Evolutionary conservation across 1,139 yeast genomes (phyloP).

Genomic region (Wickerhamomyces sp.): DNA sequence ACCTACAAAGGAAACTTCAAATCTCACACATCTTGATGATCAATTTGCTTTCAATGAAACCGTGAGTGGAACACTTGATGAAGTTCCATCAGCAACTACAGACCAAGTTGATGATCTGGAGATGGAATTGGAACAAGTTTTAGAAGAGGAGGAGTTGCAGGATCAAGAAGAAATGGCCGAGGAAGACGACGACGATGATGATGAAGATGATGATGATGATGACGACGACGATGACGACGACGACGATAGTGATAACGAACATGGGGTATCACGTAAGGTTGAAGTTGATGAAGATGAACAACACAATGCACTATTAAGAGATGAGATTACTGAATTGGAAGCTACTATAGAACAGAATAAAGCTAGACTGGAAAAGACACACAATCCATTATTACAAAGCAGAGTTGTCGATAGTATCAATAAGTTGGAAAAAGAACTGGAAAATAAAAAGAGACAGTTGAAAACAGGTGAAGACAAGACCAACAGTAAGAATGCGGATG

Average conservation of each 20-base stretch:
- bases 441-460: conserved; percentile 72
- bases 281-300: conserved; percentile 41
- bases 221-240: conserved; percentile 53
- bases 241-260: conserved; percentile 40
- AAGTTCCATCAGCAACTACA: conserved; percentile 12
- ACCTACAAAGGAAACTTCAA: conserved; percentile 4
- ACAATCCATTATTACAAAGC: conserved; percentile 83
- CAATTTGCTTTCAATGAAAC: neutral
- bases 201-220: conserved; percentile 49
- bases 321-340: conserved; percentile 82
- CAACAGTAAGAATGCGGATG: conserved; percentile 15
- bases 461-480: conserved; percentile 33
- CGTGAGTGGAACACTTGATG: conserved; percentile 19
- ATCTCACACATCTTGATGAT: conserved; percentile 1
- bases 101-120: conserved; percentile 32
- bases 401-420: conserved; percentile 80
- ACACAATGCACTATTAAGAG: conserved; percentile 73
- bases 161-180: conserved; percentile 35
- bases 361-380: conserved; percentile 68
- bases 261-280: conserved; percentile 26
- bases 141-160: conserved; percentile 32
- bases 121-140: conserved; percentile 33
- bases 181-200: conserved; percentile 43
- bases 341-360: conserved; percentile 73
- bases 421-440: conserved; percentile 78